Base-by-base conservation (phyloP, 371 early-diverging fungal genomes). In the Nematocida parisii region DNA sequence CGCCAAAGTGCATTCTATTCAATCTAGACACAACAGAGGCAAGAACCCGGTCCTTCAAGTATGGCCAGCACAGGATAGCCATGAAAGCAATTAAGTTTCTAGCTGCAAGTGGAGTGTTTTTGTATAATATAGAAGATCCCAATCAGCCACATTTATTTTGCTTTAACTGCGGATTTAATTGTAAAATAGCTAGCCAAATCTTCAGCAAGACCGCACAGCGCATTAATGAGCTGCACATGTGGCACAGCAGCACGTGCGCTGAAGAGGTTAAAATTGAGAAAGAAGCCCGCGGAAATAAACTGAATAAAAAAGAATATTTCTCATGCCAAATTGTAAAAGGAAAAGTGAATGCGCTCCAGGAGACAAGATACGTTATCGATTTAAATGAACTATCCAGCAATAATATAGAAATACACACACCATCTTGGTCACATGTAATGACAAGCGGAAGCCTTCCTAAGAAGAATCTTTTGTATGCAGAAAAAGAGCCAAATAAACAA, bases 1-100 rank as follows among this genome's bases (percentile, higher is more conserved):
- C 68, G 60, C 62, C 66, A 15, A 54, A 60, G n/a, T 85, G 85
- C 55, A 33, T 66, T 46, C 66, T 85, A 5, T 83, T 82, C 60
- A 55, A 62, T 55, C 33, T 77, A 57, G 45, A 81, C 33, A 40
- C 9, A 13, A 45, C 44, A 15, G 13, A 57, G 62, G 52, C 20
- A 20, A 9, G 80, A 11, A 2, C 22, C 0, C 7, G 18, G 40
- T n/a, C 56, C 4, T 70, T 68, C 73, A 9, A 52, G 39, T 50
- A 33, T 60, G 47, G 61, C 45, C 5, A 46, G 18, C 55, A 60
- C 45, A n/a, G 24, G 15, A 67, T 68, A 11, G 18, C 7, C 11
- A 39, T 11, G 13, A 18, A 61, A 45, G 39, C 55, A 4, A 24
- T 5, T 13, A 5, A 13, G 44, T 4, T 5, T 27, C 15, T 50